A percentile compares a stretch with the other conserved stretches of the same genome.
Evolutionary conservation across 805 yeast species (phyloP).

Genomic region (Nakazawaea sp.): DNA sequence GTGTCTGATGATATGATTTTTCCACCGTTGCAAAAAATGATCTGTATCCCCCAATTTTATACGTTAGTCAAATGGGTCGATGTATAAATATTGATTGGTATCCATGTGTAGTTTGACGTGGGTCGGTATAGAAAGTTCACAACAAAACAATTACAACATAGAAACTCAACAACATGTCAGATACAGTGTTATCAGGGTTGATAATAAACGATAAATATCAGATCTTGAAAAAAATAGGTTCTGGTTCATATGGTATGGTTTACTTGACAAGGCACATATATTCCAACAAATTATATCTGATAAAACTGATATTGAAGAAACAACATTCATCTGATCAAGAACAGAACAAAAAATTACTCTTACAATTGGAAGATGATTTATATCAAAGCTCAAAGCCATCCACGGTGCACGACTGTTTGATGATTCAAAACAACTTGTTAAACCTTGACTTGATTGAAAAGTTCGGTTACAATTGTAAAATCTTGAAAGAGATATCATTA

Average conservation of each 20-base stretch:
- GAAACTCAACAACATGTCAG: conserved; percentile 1
- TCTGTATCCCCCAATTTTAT: no score
- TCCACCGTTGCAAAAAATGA: no score
- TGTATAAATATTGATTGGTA: no score
- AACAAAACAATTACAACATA: no score
- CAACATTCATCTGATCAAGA: conserved; percentile 22
- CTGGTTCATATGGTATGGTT: conserved; percentile 84
- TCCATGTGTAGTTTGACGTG: no score
- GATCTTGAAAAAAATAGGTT: conserved; percentile 53
- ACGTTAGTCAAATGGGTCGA: no score
- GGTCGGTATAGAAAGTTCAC: no score
- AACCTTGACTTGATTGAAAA: conserved; percentile 28
- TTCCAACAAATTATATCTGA: conserved; percentile 51
- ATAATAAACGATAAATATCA: conserved; percentile 29
- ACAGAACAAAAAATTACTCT: conserved; percentile 21
- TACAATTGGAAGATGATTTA: conserved; percentile 21
- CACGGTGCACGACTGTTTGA: not conserved
- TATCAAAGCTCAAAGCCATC: conserved; percentile 10
- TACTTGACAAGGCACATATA: conserved; percentile 55
- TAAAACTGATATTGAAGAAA: conserved; percentile 60
- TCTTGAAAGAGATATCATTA: conserved; percentile 60
- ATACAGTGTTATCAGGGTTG: conserved; percentile 15
- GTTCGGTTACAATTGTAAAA: conserved; percentile 27
- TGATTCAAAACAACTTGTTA: conserved; percentile 25
- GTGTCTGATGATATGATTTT: no score